Percentiles rank a stretch among this genome's conserved stretches.
Evolutionary conservation across 305 asterid genomes (phyloP).

Genomic region (Nicotiana rustica): DNA sequence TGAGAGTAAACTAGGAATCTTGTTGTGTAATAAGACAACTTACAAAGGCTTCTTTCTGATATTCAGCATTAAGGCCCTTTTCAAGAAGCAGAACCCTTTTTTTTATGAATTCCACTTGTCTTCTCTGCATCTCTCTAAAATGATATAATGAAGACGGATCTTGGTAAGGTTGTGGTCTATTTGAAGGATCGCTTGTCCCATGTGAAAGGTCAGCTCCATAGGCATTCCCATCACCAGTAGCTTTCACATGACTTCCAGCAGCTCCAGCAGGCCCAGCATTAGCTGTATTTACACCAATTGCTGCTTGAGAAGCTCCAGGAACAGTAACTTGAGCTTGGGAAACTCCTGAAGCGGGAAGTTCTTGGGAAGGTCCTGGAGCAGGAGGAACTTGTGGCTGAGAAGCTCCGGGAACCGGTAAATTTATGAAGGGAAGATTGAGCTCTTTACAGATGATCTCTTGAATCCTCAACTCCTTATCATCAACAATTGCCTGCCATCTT

Average conservation of each 20-base stretch:
- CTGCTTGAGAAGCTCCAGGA: slow-evolving; percentile 51
- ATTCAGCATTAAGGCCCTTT: slow-evolving; percentile 80
- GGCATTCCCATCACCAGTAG: slow-evolving; percentile 50
- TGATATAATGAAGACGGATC: slow-evolving; percentile 68
- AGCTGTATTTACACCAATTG: slow-evolving; percentile 53
- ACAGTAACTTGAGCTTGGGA: slow-evolving; percentile 57
- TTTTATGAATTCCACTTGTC: slow-evolving; percentile 91
- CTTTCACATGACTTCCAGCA: slow-evolving; percentile 60
- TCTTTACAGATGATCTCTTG: slow-evolving; percentile 94
- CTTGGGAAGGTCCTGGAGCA: slow-evolving; percentile 58
- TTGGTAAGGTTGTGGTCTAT: slow-evolving; percentile 62
- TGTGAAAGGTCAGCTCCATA: slow-evolving; percentile 59
- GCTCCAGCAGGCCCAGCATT: slow-evolving; percentile 61
- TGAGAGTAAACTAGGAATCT: too few species aligned
- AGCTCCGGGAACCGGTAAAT: slow-evolving; percentile 66
- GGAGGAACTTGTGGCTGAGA: slow-evolving; percentile 55
- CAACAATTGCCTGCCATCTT: slow-evolving; percentile 98
- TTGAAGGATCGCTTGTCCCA: slow-evolving; percentile 65
- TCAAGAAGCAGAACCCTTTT: slow-evolving; percentile 93
- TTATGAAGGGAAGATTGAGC: slow-evolving; percentile 73
- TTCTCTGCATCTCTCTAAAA: slow-evolving; percentile 93
- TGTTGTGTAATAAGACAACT: slow-evolving; percentile 48
- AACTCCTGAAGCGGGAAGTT: slow-evolving; percentile 57
- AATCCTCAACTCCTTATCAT: slow-evolving; percentile 84
- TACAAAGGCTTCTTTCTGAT: slow-evolving; percentile 70